phyloP scores from a whole-genome alignment of 1,284 basidiomycete genomes.

The Trichosporon coremiiforme region DNA sequence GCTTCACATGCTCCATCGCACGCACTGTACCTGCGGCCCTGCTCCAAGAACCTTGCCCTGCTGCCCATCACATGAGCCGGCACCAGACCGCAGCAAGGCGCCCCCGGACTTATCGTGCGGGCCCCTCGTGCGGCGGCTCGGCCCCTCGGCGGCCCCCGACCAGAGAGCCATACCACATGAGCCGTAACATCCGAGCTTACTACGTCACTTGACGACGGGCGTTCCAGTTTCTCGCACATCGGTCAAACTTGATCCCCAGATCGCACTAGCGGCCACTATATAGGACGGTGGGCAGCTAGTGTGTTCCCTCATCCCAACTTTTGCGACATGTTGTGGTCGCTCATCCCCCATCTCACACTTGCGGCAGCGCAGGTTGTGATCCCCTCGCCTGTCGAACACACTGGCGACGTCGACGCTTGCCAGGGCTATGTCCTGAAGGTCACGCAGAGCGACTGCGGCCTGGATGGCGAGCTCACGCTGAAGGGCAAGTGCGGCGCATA shows the following conservation, averaged over 20 bases:
- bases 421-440: constrained; percentile 39
- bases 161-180: background rate
- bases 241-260: background rate
- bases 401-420: constrained; percentile 36
- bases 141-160: constrained; percentile 1
- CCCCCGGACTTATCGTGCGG: background rate
- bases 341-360: background rate
- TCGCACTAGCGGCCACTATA: constrained; percentile 2
- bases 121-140: background rate
- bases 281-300: background rate
- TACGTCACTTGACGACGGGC: constrained; percentile 13
- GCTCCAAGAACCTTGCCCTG: constrained; percentile 1
- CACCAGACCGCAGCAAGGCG: background rate
- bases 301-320: background rate
- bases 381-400: constrained; percentile 36
- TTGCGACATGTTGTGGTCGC: constrained; percentile 8
- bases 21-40: background rate
- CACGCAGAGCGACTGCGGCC: constrained; percentile 24
- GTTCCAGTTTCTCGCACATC: background rate
- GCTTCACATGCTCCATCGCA: constrained; percentile 13
- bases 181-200: constrained; percentile 16
- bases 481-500: constrained; percentile 67
- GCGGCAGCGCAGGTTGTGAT: constrained; percentile 24
- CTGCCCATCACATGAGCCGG: constrained; percentile 8
- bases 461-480: constrained; percentile 35